Conservation (phyloP, 225 moss, liverwort and hornwort species). For the Antitrichia curtipendula region DNA sequence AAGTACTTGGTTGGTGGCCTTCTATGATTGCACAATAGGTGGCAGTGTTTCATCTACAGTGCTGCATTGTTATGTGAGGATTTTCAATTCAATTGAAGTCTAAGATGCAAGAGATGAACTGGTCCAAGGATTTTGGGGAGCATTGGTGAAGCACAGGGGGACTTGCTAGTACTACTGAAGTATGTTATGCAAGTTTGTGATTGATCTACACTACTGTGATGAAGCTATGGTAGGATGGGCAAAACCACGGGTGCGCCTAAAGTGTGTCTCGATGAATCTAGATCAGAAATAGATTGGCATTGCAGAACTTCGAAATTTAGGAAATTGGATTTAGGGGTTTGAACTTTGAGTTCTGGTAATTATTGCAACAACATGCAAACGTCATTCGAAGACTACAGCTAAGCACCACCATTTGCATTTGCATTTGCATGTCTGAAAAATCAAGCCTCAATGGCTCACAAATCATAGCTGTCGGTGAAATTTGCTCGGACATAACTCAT, state of each 20-base stretch:
- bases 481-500: background rate
- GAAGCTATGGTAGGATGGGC: background rate
- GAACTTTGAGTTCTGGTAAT: background rate
- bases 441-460: background rate
- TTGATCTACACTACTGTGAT: background rate
- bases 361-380: background rate
- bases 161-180: background rate
- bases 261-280: background rate
- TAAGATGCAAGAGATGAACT: background rate
- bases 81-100: background rate
- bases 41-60: background rate
- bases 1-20: background rate
- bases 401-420: background rate
- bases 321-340: background rate
- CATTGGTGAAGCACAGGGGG: background rate
- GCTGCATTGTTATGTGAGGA: background rate
- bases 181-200: background rate
- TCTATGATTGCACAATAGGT: background rate
- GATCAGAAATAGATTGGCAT: background rate
- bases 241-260: background rate
- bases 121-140: background rate
- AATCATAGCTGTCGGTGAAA: background rate
- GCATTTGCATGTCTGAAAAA: background rate
- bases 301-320: background rate
- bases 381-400: background rate